Base-by-base conservation (phyloP, 1,139 yeast genomes). In the Suhomyces bribrorum region DNA sequence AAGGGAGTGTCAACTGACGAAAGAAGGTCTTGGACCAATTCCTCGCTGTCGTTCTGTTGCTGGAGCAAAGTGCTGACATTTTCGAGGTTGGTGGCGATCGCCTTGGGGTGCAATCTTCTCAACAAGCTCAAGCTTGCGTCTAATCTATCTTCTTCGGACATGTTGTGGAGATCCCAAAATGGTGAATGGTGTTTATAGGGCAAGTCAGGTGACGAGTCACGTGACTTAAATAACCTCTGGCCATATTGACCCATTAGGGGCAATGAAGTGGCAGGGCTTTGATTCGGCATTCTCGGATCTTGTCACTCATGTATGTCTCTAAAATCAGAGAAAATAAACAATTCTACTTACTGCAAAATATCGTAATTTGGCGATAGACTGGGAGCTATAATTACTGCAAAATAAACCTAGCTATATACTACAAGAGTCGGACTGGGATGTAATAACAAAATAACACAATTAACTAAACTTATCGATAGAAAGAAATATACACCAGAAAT, bases 1-100 rank as follows among this genome's bases (percentile, higher is more conserved):
- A 92, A 70, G 12, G 98, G 97, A 39, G 86, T 84, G 62, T 92
- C 98, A 12, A 90, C 90, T 0, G 95, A 77, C 4, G 95, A 80
- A 37, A 92, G 71, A 44, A 92, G 72, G 49, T 90, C 98, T 56
- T 85, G 96, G 5, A 96, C 94, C 30, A 89, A 63, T 30, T 80
- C 85, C 28, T 67, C 70, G 15, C 58, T 59, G 31, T 56, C 56
- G 4, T 43, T 26, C 12, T 40, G 43, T 31, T 47, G 49, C n/a
- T 92, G 95, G 40, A 83, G 81, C 32, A 88, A 63, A 40, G 86
- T 73, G 59, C 96, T 87, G 37, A 92, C 64, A 44, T 80, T 73
- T 35, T 74, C 73, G 47, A 92, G 69, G 61, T 92, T 86, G 30
- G 64, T 54, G 11, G 79, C 51, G 38, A 88, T 77, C 47, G 79